Conservation (phyloP, 169 alveolate genomes). For the Plasmodium gaboni region DNA sequence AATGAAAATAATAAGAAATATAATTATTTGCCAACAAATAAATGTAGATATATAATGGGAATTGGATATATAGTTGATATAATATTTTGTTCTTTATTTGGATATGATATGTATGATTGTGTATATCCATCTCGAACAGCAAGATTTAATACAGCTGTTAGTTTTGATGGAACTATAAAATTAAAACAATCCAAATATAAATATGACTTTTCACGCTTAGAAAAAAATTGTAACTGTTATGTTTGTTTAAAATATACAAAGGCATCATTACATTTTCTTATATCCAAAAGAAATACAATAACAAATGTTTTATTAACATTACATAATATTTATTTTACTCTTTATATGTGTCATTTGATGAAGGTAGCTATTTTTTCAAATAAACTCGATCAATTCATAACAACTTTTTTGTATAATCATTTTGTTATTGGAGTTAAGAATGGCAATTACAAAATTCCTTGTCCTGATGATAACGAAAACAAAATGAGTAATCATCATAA, state of each 20-base stretch:
- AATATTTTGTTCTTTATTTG: slow-evolving; percentile 96
- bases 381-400: slow-evolving; percentile 23
- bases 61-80: slow-evolving; percentile 98
- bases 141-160: slow-evolving; percentile 97
- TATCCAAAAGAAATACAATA: slow-evolving; percentile 86
- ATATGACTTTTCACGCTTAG: slow-evolving; percentile 90
- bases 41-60: slow-evolving; percentile 98
- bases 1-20: slow-evolving; percentile 47
- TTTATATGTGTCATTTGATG: slow-evolving; percentile 85
- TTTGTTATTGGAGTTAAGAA: slow-evolving; percentile 88
- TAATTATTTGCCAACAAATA: slow-evolving; percentile 85
- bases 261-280: slow-evolving; percentile 89
- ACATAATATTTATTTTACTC: slow-evolving; percentile 93
- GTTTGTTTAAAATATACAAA: slow-evolving; percentile 94
- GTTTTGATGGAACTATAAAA: slow-evolving; percentile 82
- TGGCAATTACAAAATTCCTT: slow-evolving; percentile 83
- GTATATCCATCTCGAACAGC: slow-evolving; percentile 99
- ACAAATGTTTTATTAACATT: slow-evolving; percentile 91
- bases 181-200: slow-evolving; percentile 77
- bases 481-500: background rate
- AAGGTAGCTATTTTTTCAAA: slow-evolving; percentile 32
- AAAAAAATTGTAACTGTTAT: slow-evolving; percentile 93
- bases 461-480: slow-evolving; percentile 9
- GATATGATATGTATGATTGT: slow-evolving; percentile 99
- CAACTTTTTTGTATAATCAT: slow-evolving; percentile 33